Base-by-base conservation (phyloP, 2,329 filamentous ascomycete genomes). In the Trichoderma sp. region DNA sequence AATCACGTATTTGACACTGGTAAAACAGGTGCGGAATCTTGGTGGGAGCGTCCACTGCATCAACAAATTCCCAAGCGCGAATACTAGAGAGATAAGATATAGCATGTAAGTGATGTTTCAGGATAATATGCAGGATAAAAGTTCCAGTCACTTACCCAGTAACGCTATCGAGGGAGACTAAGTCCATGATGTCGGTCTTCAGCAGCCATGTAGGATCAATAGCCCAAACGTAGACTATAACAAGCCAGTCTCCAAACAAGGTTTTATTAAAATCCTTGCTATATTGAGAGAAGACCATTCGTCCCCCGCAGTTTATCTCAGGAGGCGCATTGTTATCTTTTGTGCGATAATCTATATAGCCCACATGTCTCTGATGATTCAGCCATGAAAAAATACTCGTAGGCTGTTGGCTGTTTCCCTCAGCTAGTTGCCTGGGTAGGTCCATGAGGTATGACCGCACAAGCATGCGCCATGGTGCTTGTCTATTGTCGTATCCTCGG, bases 391-490 rank as follows among this genome's bases (percentile, higher is more conserved):
- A 43, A 30, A 58, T 39, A 67, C 12, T 47, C 43, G 18, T 47
- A 28, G 64, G 57, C 64, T 58, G 8, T 67, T 18, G 15, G 14
- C 21, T 28, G 51, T 21, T n/a, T 30, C 64, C 64, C n/a, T 43
- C 21, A 21, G 32, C 6, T 12, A 67, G 28, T 58, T 67, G 64
- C 12, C 15, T 5, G 32, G 64, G 64, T 15, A 67, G 24, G 21
- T 67, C 64, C 9, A 24, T 21, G 14, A 57, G 32, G 9, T 58
- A 67, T 24, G 51, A n/a, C 64, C 64, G 64, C 28, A 67, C 39
- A 21, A 67, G 64, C 64, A 67, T 67, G 51, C 64, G 64, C 64
- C 64, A 67, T 67, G 64, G 51, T 24, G 64, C 64, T 21, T 67
- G 64, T 15, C 64, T 51, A 56, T 43, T 32, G 43, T 58, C 24